phyloP scores from a whole-genome alignment of 768 basidiomycete species.

The Coprinopsis sp. region DNA sequence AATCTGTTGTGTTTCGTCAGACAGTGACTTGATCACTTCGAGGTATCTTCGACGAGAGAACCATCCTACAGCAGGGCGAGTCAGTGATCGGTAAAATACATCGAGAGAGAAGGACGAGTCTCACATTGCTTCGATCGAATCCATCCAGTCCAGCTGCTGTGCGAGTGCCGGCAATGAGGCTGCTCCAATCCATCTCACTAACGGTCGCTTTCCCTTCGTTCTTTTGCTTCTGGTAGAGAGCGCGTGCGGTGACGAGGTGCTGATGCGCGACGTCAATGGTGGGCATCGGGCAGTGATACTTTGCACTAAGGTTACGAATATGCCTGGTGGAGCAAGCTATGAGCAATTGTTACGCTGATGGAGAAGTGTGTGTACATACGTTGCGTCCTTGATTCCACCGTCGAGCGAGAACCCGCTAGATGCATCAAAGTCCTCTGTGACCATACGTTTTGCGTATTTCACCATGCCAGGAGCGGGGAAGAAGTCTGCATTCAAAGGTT shows the following conservation, averaged over 20 bases:
- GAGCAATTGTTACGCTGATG: constrained; percentile 1
- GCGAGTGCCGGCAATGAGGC: constrained; percentile 71
- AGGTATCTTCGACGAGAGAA: too few relatives aligned
- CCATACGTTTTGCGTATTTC: constrained; percentile 63
- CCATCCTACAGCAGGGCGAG: neutral
- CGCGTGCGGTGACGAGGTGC: constrained; percentile 74
- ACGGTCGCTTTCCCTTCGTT: constrained; percentile 42
- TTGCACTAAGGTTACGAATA: constrained; percentile 64
- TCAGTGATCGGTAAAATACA: neutral
- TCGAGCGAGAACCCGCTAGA: constrained; percentile 72
- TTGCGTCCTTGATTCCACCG: constrained; percentile 85
- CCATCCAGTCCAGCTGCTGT: constrained; percentile 64
- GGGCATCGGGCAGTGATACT: constrained; percentile 68
- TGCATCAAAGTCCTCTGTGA: constrained; percentile 71
- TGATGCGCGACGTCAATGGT: constrained; percentile 67
- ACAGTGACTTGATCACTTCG: too few relatives aligned
- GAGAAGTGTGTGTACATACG: constrained; percentile 34
- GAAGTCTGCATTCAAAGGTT: constrained; percentile 41
- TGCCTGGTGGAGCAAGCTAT: constrained; percentile 35
- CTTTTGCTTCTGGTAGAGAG: constrained; percentile 50
- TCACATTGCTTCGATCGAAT: constrained; percentile 34
- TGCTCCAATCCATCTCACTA: constrained; percentile 77
- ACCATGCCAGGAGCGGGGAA: constrained; percentile 65
- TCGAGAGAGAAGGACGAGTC: constrained; percentile 1
- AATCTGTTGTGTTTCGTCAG: too few relatives aligned